Percentiles rank a stretch among this genome's conserved stretches.
phyloP scores from a whole-genome alignment of 1,284 basidiomycete species.

The Puccinia novopanici region DNA sequence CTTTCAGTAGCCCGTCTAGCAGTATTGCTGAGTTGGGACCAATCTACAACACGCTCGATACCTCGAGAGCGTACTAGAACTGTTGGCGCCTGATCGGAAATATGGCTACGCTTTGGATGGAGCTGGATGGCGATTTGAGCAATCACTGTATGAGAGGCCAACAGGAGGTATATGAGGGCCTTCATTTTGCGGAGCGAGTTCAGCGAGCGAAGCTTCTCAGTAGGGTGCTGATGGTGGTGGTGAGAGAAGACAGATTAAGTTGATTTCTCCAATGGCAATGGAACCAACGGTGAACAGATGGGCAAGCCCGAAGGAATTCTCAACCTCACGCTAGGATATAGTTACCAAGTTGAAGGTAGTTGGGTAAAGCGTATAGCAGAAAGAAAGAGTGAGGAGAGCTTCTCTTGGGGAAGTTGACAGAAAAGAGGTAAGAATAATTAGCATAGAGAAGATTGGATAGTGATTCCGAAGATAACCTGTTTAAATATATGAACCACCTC shows the following conservation, averaged over 20 bases:
- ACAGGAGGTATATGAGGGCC: background rate
- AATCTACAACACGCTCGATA: slow-evolving; percentile 23
- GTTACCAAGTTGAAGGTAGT: slow-evolving; percentile 9
- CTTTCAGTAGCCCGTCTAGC: slow-evolving; percentile 26
- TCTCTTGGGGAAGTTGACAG: background rate
- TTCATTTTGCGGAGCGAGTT: background rate
- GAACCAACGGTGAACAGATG: slow-evolving; percentile 17
- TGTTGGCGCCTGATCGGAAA: background rate
- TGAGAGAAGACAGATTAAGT: slow-evolving; percentile 22
- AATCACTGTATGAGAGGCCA: background rate
- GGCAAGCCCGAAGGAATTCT: background rate
- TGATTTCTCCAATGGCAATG: slow-evolving; percentile 4
- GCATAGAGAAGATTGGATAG: background rate
- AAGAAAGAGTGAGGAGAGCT: slow-evolving; percentile 21
- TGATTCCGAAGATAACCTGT: background rate
- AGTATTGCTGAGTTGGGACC: slow-evolving; percentile 24
- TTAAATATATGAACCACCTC: slow-evolving; percentile 16
- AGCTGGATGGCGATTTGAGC: slow-evolving; percentile 24
- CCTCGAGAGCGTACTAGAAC: background rate
- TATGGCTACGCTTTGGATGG: background rate
- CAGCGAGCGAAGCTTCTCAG: background rate
- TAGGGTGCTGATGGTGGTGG: background rate
- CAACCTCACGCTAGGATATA: background rate
- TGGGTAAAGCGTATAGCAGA: slow-evolving; percentile 11
- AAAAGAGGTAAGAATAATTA: background rate